Conservation (phyloP, 73 alveolate genomes). For the Tetrahymena malaccensis region DNA sequence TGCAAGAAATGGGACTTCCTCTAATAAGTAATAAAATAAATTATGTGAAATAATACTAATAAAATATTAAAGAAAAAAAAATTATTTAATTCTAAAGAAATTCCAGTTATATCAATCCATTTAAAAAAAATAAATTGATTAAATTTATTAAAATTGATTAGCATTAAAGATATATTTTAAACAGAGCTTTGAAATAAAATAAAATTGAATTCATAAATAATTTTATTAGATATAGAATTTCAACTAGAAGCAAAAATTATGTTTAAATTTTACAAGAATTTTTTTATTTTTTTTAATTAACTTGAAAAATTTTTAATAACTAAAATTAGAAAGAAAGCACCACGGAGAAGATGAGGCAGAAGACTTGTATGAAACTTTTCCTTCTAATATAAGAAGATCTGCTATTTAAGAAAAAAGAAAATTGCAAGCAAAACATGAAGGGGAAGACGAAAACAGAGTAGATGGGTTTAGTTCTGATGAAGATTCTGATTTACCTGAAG, state of each 20-base stretch:
- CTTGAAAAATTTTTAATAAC: neutral
- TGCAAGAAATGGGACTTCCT: neutral
- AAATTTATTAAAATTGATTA: too few species aligned
- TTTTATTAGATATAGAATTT: too few species aligned
- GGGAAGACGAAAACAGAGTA: neutral
- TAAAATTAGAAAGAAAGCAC: neutral
- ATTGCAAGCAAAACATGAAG: neutral
- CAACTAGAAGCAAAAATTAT: too few species aligned
- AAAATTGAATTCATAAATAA: too few species aligned
- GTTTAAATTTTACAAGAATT: too few species aligned
- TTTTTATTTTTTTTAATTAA: neutral
- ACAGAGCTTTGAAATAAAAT: too few species aligned
- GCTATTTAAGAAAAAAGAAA: neutral
- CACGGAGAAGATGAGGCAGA: neutral
- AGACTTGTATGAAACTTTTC: neutral
- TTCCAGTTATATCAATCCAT: too few species aligned
- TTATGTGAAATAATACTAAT: neutral
- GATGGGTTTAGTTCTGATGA: neutral
- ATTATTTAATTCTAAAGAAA: too few species aligned
- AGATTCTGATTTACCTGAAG: neutral
- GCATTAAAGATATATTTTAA: too few species aligned
- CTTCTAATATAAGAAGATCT: neutral
- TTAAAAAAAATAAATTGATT: too few species aligned
- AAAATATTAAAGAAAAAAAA: too few species aligned
- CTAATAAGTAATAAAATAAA: neutral